Evolutionary conservation across 257 asterid species (phyloP).

Genomic region (Eucommia ulmoides): DNA sequence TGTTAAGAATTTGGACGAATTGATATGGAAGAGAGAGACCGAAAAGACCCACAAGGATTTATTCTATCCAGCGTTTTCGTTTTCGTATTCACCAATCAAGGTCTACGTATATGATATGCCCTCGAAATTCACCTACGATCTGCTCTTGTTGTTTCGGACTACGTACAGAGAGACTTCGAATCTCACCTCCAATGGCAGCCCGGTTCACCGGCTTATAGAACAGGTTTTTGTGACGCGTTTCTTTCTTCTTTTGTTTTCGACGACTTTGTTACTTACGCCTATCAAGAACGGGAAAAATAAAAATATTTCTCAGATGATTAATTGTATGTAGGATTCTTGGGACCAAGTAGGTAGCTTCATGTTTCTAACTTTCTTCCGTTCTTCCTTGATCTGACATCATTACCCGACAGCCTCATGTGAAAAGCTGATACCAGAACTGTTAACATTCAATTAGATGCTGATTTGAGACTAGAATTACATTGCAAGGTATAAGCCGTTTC

Average conservation of each 20-base stretch:
- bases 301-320: not conserved
- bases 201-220: constrained; percentile 88
- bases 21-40: constrained; percentile 37
- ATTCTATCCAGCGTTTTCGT: constrained; percentile 14
- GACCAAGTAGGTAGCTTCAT: too few species aligned
- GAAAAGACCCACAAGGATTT: constrained; percentile 32
- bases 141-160: constrained; percentile 60
- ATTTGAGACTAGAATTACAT: too few species aligned
- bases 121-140: constrained; percentile 76
- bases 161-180: constrained; percentile 57
- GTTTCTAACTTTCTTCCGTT: too few species aligned
- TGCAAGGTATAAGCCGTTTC: too few species aligned
- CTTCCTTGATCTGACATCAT: too few species aligned
- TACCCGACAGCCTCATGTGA: too few species aligned
- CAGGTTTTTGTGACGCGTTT: constrained; percentile 23
- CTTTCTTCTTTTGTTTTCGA: too few species aligned
- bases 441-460: too few species aligned
- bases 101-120: constrained; percentile 93
- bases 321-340: too few species aligned
- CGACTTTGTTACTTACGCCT: too few species aligned
- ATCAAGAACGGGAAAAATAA: not conserved
- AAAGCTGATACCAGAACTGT: too few species aligned
- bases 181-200: constrained; percentile 94
- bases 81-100: constrained; percentile 25
- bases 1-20: constrained; percentile 42